Evolutionary conservation across 1,139 yeast genomes (phyloP).

Genomic region (Debaryomyces udenii): DNA sequence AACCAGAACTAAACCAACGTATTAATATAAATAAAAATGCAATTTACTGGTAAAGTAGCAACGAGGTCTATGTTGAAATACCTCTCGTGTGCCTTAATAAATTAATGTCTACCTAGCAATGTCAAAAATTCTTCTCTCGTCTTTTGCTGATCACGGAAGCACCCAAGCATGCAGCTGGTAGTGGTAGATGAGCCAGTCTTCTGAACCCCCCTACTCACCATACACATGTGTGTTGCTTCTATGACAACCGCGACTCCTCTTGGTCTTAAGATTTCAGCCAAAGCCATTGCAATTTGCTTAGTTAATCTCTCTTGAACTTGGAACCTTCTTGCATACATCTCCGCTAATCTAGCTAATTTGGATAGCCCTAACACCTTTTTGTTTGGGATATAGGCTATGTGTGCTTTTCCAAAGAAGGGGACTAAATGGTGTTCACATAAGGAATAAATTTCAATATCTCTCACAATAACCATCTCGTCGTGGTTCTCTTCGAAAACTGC

Average conservation of each 20-base stretch:
- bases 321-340: slow-evolving; percentile 91
- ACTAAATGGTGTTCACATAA: slow-evolving; percentile 97
- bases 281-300: slow-evolving; percentile 95
- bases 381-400: slow-evolving; percentile 95
- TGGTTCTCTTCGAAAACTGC: slow-evolving; percentile 98
- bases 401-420: slow-evolving; percentile 95
- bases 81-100: slow-evolving; percentile 7
- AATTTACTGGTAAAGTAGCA: slow-evolving; percentile 11
- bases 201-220: slow-evolving; percentile 98
- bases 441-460: slow-evolving; percentile 90
- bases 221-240: slow-evolving; percentile 98
- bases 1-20: slow-evolving; percentile 7
- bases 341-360: slow-evolving; percentile 92
- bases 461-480: slow-evolving; percentile 97
- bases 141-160: slow-evolving; percentile 89
- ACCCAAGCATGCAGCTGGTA: slow-evolving; percentile 96
- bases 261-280: slow-evolving; percentile 87
- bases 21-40: slow-evolving; percentile 12
- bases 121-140: slow-evolving; percentile 95
- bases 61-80: slow-evolving; percentile 25
- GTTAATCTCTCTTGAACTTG: slow-evolving; percentile 97
- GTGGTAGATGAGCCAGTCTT: slow-evolving; percentile 92
- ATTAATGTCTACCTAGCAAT: slow-evolving; percentile 60
- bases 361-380: slow-evolving; percentile 92
- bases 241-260: slow-evolving; percentile 97